Conservation (phyloP, 441 rosid species). For the Corymbia calophylla region DNA sequence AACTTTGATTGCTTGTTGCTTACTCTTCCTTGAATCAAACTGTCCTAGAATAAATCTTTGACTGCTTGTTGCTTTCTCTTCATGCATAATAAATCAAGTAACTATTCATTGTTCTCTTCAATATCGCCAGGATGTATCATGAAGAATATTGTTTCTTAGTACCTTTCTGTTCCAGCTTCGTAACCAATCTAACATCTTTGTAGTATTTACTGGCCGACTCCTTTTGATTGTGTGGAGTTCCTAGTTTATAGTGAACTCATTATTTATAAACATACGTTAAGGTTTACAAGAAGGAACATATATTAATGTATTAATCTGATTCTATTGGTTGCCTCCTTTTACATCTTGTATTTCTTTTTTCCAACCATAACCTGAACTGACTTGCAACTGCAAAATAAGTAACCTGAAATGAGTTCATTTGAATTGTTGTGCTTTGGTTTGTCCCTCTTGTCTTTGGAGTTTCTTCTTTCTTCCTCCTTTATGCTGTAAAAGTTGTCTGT, state of each 20-base stretch:
- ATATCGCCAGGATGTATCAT: not conserved
- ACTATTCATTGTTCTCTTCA: not conserved
- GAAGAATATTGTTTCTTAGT: not conserved
- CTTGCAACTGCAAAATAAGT: not conserved
- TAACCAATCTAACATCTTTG: not conserved
- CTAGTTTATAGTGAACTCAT: not conserved
- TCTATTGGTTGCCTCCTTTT: not conserved
- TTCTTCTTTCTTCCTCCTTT: not conserved
- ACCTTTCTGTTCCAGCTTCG: not conserved
- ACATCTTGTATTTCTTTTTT: not conserved
- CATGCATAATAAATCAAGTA: not conserved
- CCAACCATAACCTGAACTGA: not conserved
- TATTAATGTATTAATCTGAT: not conserved
- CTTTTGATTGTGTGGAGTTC: not conserved
- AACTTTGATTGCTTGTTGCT: not conserved
- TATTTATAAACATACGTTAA: not conserved
- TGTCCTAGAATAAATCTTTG: not conserved
- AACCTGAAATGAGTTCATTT: not conserved
- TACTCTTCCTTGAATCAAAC: not conserved
- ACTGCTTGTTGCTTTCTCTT: not conserved
- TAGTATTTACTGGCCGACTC: not conserved
- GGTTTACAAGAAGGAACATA: not conserved
- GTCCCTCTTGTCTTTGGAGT: not conserved
- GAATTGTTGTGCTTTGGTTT: not conserved
- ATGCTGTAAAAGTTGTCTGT: not conserved